These are phyloP conservation scores for Ceratocystis alfenasii DNA, from an alignment of 2,329 filamentous ascomycete species.

Conservation along the genomic window DNA sequence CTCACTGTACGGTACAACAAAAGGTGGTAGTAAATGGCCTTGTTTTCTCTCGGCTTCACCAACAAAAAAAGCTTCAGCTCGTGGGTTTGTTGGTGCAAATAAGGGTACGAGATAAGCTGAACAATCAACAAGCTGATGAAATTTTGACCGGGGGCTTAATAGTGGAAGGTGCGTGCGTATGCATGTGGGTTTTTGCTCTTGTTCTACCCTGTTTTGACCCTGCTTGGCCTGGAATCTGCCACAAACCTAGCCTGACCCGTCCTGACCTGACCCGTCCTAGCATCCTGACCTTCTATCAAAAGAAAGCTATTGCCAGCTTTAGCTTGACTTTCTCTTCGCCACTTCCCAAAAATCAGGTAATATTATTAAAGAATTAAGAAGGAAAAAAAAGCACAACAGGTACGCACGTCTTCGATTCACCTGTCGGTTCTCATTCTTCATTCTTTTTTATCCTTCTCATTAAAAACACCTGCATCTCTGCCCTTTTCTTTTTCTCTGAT, in stretches of 20 bases:
- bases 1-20: neutral
- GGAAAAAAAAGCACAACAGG: neutral
- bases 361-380: neutral
- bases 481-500: neutral
- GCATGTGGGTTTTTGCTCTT: neutral
- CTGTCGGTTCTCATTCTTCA: neutral
- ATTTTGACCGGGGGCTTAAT: slow-evolving; percentile 2
- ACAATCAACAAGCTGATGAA: neutral
- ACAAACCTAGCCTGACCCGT: too few relatives aligned
- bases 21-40: too few relatives aligned
- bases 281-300: neutral
- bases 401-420: neutral
- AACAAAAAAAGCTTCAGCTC: neutral
- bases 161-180: slow-evolving; percentile 11
- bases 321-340: slow-evolving; percentile 2
- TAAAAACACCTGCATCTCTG: neutral
- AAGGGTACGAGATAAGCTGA: neutral
- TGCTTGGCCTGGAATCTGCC: neutral
- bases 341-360: neutral
- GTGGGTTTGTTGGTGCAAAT: neutral
- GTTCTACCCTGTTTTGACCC: neutral
- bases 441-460: neutral
- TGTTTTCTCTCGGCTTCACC: neutral
- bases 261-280: too few relatives aligned
- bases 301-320: slow-evolving; percentile 8